Evolutionary conservation across 176 grass and related monocot genomes (phyloP).

Genomic region (Cymbopogon citratus): DNA sequence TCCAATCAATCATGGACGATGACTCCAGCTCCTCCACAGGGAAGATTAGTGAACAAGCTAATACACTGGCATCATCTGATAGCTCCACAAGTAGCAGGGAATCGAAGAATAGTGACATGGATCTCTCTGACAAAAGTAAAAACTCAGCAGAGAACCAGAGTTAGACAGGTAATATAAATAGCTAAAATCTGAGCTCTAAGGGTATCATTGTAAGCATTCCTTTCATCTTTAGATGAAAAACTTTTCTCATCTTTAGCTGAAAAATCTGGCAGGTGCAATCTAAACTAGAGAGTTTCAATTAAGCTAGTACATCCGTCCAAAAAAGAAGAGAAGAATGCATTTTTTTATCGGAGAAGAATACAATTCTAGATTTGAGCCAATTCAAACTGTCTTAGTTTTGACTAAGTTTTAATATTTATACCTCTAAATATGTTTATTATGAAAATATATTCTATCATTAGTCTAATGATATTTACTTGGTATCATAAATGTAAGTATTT

Average conservation of each 20-base stretch:
- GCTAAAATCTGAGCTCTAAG: neutral
- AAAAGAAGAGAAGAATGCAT: too few relatives aligned
- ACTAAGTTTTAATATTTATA: neutral
- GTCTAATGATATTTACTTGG: too few relatives aligned
- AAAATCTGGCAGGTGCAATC: too few relatives aligned
- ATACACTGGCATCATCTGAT: conserved; percentile 31
- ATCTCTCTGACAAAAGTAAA: conserved; percentile 57
- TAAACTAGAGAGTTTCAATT: neutral
- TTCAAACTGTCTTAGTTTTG: neutral
- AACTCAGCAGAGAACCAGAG: too few relatives aligned
- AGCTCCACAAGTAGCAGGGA: conserved; percentile 32
- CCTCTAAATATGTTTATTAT: too few relatives aligned
- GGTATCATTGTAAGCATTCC: conserved; percentile 7
- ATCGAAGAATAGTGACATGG: conserved; percentile 39
- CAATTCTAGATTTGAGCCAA: neutral
- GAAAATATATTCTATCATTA: too few relatives aligned
- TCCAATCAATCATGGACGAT: conserved; percentile 48
- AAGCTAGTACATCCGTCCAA: neutral
- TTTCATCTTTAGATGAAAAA: neutral
- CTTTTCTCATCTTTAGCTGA: neutral
- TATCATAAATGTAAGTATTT: too few relatives aligned
- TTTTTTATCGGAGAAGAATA: neutral
- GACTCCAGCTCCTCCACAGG: conserved; percentile 29
- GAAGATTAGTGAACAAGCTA: conserved; percentile 45
- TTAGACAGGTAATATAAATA: neutral